Percentiles rank a stretch among this genome's conserved stretches.
These are phyloP conservation scores for Casuarina glauca DNA, from an alignment of 306 rosid species.

Conservation along the genomic window DNA sequence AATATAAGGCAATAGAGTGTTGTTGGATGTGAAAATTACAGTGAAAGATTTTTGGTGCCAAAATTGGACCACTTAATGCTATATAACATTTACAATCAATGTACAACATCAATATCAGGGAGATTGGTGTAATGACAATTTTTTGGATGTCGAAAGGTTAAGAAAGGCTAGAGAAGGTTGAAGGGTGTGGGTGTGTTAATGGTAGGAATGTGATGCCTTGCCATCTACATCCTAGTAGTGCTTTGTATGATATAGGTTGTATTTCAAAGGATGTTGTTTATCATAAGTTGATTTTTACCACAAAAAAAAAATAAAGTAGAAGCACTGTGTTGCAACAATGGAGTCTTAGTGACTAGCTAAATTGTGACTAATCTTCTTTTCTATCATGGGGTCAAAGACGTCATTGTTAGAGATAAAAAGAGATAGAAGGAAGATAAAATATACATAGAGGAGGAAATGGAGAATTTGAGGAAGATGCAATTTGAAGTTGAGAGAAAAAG, in stretches of 20 bases:
- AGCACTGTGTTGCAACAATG: slow-evolving; percentile 96
- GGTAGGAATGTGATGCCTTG: slow-evolving; percentile 87
- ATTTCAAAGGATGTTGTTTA: slow-evolving; percentile 88
- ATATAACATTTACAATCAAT: slow-evolving; percentile 89
- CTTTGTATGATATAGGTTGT: slow-evolving; percentile 95
- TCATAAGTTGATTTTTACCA: slow-evolving; percentile 78
- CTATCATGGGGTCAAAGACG: slow-evolving; percentile 93
- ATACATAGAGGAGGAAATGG: slow-evolving; percentile 98
- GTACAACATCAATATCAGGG: slow-evolving; percentile 96
- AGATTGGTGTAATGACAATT: slow-evolving; percentile 98
- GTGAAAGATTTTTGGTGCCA: slow-evolving; percentile 86
- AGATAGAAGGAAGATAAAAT: slow-evolving; percentile 85
- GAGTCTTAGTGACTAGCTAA: slow-evolving; percentile 98
- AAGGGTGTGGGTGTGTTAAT: slow-evolving; percentile 96
- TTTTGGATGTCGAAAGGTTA: slow-evolving; percentile 87
- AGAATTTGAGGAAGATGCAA: slow-evolving; percentile 76
- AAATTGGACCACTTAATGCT: slow-evolving; percentile 90
- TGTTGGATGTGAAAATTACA: slow-evolving; percentile 48
- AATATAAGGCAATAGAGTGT: slow-evolving; percentile 95
- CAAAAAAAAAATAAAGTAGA: slow-evolving; percentile 60
- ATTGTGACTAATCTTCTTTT: slow-evolving; percentile 93
- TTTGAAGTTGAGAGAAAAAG: slow-evolving; percentile 59
- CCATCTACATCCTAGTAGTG: slow-evolving; percentile 97
- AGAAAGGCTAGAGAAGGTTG: slow-evolving; percentile 87
- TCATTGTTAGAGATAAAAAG: slow-evolving; percentile 84